A percentile compares a stretch with the other conserved stretches of the same genome.
Conservation (phyloP, 177 flowering plant genomes). For the Tripterygium wilfordii region DNA sequence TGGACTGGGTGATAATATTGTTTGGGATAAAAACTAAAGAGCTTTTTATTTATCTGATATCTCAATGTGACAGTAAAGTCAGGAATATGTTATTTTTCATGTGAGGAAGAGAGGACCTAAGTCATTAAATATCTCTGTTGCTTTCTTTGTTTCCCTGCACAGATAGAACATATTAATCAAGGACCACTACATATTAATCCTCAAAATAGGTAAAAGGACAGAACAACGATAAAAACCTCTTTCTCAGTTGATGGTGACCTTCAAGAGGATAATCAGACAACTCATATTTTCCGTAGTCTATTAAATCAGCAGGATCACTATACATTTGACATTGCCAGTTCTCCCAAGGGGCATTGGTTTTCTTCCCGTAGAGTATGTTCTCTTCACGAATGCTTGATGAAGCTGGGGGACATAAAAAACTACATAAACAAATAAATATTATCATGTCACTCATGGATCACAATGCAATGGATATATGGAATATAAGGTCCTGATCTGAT, state of each 20-base stretch:
- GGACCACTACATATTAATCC: background rate
- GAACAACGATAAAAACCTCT: slow-evolving; percentile 22
- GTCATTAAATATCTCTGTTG: slow-evolving; percentile 16
- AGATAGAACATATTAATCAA: slow-evolving; percentile 9
- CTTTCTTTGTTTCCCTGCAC: slow-evolving; percentile 26
- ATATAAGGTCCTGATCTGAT: too few relatives aligned
- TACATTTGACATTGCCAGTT: slow-evolving; percentile 18
- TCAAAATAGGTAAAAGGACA: slow-evolving; percentile 4
- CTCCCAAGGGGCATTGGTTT: slow-evolving; percentile 19
- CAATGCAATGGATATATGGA: too few relatives aligned
- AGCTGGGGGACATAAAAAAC: slow-evolving; percentile 18
- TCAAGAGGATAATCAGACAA: slow-evolving; percentile 22
- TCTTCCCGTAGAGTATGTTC: slow-evolving; percentile 17
- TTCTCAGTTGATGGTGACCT: slow-evolving; percentile 10
- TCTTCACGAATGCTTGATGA: slow-evolving; percentile 22
- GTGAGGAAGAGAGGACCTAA: slow-evolving; percentile 23
- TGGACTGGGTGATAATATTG: background rate
- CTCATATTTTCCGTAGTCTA: slow-evolving; percentile 14
- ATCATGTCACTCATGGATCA: too few relatives aligned
- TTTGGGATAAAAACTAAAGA: too few relatives aligned
- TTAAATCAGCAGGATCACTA: slow-evolving; percentile 8
- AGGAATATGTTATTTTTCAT: too few relatives aligned
- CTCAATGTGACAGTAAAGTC: background rate
- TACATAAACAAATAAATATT: background rate
- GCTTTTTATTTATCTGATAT: too few relatives aligned